These are phyloP conservation scores for Lactarius psammicola DNA, from an alignment of 768 basidiomycete species.

Conservation along the genomic window DNA sequence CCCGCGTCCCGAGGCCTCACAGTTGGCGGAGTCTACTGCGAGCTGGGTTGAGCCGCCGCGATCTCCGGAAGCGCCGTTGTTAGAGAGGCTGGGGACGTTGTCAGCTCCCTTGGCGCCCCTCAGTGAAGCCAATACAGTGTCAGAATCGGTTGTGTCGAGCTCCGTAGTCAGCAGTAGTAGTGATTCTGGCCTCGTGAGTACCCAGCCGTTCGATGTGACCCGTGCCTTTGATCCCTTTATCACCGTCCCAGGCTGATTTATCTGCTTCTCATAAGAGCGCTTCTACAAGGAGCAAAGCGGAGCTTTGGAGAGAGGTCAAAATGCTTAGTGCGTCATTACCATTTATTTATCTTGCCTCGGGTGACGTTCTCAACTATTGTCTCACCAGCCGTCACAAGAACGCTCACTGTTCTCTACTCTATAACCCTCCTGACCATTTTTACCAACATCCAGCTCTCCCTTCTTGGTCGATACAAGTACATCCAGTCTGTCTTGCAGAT, in stretches of 20 bases:
- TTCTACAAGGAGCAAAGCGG: conserved; percentile 58
- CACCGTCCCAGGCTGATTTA: conserved; percentile 18
- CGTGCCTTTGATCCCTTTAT: neutral
- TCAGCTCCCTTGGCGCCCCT: neutral
- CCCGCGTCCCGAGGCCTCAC: conserved; percentile 43
- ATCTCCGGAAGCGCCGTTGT: conserved; percentile 28
- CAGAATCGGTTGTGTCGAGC: conserved; percentile 30
- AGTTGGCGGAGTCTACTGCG: conserved; percentile 36
- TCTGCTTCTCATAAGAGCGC: conserved; percentile 25
- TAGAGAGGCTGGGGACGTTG: conserved; percentile 5
- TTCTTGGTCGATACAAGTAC: conserved; percentile 82
- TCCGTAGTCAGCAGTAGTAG: conserved; percentile 28
- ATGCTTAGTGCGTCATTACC: conserved; percentile 59
- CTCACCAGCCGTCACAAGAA: conserved; percentile 76
- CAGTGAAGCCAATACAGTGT: conserved; percentile 10
- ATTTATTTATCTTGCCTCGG: neutral
- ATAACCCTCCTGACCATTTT: conserved; percentile 83
- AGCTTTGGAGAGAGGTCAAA: conserved; percentile 93
- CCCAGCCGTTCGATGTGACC: neutral
- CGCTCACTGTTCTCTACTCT: conserved; percentile 83
- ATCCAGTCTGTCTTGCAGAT: conserved; percentile 61
- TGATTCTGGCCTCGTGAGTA: conserved; percentile 22
- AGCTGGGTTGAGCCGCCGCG: conserved; percentile 46
- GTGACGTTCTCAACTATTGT: conserved; percentile 11
- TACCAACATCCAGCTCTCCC: conserved; percentile 79